Base-by-base conservation (phyloP, 2,329 filamentous ascomycete species). In the Lachnellula arida region DNA sequence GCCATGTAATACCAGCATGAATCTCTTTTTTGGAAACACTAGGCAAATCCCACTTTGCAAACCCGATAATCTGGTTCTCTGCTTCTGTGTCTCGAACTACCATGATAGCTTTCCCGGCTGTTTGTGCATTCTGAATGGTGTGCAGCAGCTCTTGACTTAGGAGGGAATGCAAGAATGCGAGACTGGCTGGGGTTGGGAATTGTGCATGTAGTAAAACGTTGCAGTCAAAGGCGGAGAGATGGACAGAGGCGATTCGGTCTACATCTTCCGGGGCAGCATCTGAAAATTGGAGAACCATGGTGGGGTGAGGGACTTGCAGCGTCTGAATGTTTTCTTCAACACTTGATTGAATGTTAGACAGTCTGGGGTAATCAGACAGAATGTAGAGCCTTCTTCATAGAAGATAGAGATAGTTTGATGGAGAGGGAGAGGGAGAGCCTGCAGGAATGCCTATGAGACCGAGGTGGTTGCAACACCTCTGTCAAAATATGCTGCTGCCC, bases 31-130 rank as follows among this genome's bases (percentile, higher is more conserved):
- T 23, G 25, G 50, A 32, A 32, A 54, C 42, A 46, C 32, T 37
- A 43, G 65, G 65, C 25, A 66, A 55, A 56, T 66, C 61, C 64
- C 65, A 68, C 54, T 66, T 67, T 22, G 65, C 65, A 53, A 68
- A 67, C 22, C 59, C 59, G 19, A 67, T 60, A 28, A 67, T 60
- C 46, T 58, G 49, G 5, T 57, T 46, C 11, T 49, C 19, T 12
- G 53, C 54, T 15, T 61, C 54, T 9, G 55, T 54, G 49, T 68
- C 65, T 53, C 57, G 61, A 7, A 63, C 60, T 4, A 68, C 54
- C 47, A 65, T 49, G 28, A 67, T 53, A 35, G 49, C 56, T 54
- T 63, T 65, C 23, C 37, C 49, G 14, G 54, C 40, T 28, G 49
- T 34, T 37, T 59, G 19, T 3, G 40, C n/a, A 34, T 57, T 49